These are phyloP conservation scores for Gossypium aridum DNA, from an alignment of 441 rosid genomes.

Conservation along the genomic window DNA sequence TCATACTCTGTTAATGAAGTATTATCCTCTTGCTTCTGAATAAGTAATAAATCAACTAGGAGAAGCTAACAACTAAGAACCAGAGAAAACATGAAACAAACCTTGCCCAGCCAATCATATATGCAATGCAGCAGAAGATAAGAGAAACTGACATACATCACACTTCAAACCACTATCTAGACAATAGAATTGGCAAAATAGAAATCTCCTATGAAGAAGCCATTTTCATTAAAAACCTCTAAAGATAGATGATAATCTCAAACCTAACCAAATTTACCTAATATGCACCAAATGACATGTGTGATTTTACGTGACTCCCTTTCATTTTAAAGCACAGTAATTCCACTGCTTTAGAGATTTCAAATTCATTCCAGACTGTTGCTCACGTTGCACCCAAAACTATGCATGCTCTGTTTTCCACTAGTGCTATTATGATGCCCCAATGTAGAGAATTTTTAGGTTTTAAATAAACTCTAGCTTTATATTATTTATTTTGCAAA, in stretches of 20 bases:
- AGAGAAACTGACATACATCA: not conserved
- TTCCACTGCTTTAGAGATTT: not conserved
- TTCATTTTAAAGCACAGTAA: not conserved
- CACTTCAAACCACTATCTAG: not conserved
- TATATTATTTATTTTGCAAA: not conserved
- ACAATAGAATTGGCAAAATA: not conserved
- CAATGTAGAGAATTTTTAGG: not conserved
- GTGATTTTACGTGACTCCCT: not conserved
- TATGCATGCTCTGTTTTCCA: not conserved
- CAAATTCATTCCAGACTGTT: slow-evolving; percentile 1
- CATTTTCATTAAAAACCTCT: not conserved
- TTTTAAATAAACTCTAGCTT: not conserved
- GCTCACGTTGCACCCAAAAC: not conserved
- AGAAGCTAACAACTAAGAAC: not conserved
- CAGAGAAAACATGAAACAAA: not conserved
- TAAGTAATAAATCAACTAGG: not conserved
- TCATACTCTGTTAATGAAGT: not conserved
- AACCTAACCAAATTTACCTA: not conserved
- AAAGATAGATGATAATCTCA: not conserved
- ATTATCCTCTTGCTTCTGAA: not conserved
- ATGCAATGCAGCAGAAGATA: not conserved
- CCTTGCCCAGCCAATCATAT: not conserved
- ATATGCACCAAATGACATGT: not conserved
- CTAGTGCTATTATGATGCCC: not conserved
- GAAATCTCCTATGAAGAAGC: not conserved